Percentiles rank a stretch among this genome's conserved stretches.
phyloP scores from a whole-genome alignment of 75 land plant species.

The Selaginella tamariscina region DNA sequence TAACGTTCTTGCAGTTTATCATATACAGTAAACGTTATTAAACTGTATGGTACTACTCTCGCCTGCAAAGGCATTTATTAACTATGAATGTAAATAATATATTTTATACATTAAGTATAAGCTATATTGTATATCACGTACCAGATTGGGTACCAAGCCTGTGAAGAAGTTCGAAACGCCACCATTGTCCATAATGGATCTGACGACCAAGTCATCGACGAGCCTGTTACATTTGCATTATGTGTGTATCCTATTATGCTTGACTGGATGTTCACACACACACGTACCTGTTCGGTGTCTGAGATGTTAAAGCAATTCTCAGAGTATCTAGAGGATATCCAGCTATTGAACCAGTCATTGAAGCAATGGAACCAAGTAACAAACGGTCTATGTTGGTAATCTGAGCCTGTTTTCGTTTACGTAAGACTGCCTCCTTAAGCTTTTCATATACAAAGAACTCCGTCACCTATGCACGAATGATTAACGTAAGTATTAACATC shows the following conservation, averaged over 20 bases:
- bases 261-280: too few relatives aligned
- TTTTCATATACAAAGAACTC: constrained; percentile 17
- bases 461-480: constrained; percentile 2
- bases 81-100: too few relatives aligned
- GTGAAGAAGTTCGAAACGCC: constrained; percentile 8
- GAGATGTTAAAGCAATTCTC: constrained; percentile 12
- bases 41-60: constrained; percentile 14
- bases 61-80: constrained; percentile 14
- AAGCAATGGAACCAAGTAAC: constrained; percentile 14
- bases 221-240: too few relatives aligned
- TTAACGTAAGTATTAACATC: too few relatives aligned
- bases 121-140: too few relatives aligned
- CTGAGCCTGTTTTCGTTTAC: background rate
- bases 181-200: constrained; percentile 5
- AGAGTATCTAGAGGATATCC: constrained; percentile 18
- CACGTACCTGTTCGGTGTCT: constrained; percentile 10
- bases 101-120: too few relatives aligned
- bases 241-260: too few relatives aligned
- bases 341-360: constrained; percentile 12
- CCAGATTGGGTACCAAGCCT: constrained; percentile 19
- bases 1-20: constrained; percentile 15
- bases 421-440: background rate
- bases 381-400: background rate
- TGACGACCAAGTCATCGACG: background rate
- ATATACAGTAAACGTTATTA: constrained; percentile 14